Percentiles rank a stretch among this genome's conserved stretches.
phyloP scores from a whole-genome alignment of 495 filamentous ascomycete species.

The Penicillium samsonianum region DNA sequence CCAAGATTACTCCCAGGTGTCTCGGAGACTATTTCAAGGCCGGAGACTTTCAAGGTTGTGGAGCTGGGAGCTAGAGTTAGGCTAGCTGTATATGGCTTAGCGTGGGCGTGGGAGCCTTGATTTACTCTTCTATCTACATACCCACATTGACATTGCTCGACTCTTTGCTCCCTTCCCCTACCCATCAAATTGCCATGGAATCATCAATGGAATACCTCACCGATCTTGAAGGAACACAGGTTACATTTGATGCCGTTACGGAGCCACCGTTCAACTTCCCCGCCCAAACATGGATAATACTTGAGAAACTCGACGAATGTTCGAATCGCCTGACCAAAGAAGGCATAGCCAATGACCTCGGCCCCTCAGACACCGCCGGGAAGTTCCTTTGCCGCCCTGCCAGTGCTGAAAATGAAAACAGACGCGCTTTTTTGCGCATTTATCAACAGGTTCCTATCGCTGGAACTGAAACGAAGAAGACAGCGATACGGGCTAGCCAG shows the following conservation, averaged over 20 bases:
- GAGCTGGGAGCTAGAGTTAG: too few species aligned
- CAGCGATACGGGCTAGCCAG: slow-evolving; percentile 8
- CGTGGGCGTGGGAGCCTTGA: too few species aligned
- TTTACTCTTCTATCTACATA: too few species aligned
- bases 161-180: too few species aligned
- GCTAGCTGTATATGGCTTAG: too few species aligned
- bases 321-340: slow-evolving; percentile 8
- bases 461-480: slow-evolving; percentile 6
- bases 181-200: slow-evolving; percentile 10
- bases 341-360: slow-evolving; percentile 8
- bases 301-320: slow-evolving; percentile 7
- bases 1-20: too few species aligned
- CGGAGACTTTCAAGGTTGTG: too few species aligned
- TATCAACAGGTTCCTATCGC: slow-evolving; percentile 11
- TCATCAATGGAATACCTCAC: slow-evolving; percentile 11
- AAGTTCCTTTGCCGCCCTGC: slow-evolving; percentile 12
- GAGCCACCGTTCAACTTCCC: slow-evolving; percentile 12
- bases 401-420: slow-evolving; percentile 5
- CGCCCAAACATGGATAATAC: slow-evolving; percentile 12
- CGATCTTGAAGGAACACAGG: slow-evolving; percentile 9
- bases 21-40: too few species aligned
- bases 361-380: slow-evolving; percentile 2
- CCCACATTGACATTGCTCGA: too few species aligned
- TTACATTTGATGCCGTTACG: slow-evolving; percentile 11
- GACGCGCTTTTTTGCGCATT: slow-evolving; percentile 10